phyloP scores from a whole-genome alignment of 495 filamentous ascomycete genomes.

The Penicillium verhagenii region DNA sequence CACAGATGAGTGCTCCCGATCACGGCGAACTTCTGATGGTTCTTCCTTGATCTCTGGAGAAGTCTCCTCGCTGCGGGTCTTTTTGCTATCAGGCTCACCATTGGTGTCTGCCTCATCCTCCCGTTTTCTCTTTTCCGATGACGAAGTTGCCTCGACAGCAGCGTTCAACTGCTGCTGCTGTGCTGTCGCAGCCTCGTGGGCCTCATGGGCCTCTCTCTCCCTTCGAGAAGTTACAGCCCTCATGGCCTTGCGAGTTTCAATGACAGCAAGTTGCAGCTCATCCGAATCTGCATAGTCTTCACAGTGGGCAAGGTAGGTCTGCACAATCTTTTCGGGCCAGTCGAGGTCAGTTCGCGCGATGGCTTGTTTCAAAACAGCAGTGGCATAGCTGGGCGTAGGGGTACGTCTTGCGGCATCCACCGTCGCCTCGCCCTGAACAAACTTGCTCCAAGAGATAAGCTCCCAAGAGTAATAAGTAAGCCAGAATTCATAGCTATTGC shows the following conservation, averaged over 20 bases:
- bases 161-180: slow-evolving; percentile 28
- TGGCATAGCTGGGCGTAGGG: slow-evolving; percentile 63
- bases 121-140: slow-evolving; percentile 67
- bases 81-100: slow-evolving; percentile 52
- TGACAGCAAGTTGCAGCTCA: slow-evolving; percentile 65
- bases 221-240: slow-evolving; percentile 63
- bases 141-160: slow-evolving; percentile 24
- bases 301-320: slow-evolving; percentile 79
- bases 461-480: slow-evolving; percentile 88
- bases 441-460: slow-evolving; percentile 66
- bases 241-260: slow-evolving; percentile 64
- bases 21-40: slow-evolving; percentile 59
- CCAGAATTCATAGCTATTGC: slow-evolving; percentile 89
- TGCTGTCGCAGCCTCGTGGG: slow-evolving; percentile 51
- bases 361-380: slow-evolving; percentile 70
- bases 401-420: slow-evolving; percentile 45
- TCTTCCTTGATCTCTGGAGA: slow-evolving; percentile 28
- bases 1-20: slow-evolving; percentile 85
- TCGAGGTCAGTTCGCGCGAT: slow-evolving; percentile 71
- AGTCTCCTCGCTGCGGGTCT: slow-evolving; percentile 52
- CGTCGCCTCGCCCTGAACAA: slow-evolving; percentile 48
- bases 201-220: slow-evolving; percentile 61
- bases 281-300: slow-evolving; percentile 79
- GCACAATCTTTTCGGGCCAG: slow-evolving; percentile 87
- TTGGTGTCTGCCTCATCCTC: slow-evolving; percentile 53